Evolutionary conservation across 2,329 filamentous ascomycete species (phyloP).

Genomic region (Microcyclospora tardicrescens): DNA sequence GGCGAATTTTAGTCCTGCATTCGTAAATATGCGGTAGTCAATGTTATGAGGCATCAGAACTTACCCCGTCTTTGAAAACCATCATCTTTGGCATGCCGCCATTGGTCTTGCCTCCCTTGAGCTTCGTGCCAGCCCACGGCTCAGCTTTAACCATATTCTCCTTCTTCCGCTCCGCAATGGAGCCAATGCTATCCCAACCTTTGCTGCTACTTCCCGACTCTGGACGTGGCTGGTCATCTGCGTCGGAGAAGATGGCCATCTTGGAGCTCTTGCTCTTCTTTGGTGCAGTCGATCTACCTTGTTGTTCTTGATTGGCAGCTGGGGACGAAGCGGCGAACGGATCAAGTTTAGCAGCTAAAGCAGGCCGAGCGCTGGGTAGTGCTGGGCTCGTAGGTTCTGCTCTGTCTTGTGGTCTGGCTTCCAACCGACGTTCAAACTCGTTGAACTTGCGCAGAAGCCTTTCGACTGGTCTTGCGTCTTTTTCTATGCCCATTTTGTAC

Average conservation of each 20-base stretch:
- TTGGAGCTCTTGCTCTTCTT: conserved; percentile 64
- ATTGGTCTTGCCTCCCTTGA: conserved; percentile 78
- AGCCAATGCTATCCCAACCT: conserved; percentile 88
- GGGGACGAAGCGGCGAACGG: conserved; percentile 53
- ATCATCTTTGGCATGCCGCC: conserved; percentile 66
- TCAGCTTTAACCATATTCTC: conserved; percentile 79
- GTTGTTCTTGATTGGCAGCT: conserved; percentile 53
- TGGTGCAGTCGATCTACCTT: conserved; percentile 30
- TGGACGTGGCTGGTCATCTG: conserved; percentile 40
- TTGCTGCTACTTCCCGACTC: conserved; percentile 43
- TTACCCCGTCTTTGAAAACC: conserved; percentile 93
- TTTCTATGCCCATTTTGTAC: conserved; percentile 78
- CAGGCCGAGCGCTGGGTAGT: conserved; percentile 68
- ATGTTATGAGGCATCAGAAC: conserved; percentile 27
- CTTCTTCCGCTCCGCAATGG: conserved; percentile 78
- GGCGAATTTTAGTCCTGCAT: conserved; percentile 80
- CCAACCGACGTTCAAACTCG: conserved; percentile 73
- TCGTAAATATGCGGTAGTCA: conserved; percentile 57
- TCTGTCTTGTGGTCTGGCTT: conserved; percentile 48
- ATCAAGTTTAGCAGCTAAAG: conserved; percentile 72
- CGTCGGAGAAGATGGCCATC: conserved; percentile 80
- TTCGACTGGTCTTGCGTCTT: conserved; percentile 69
- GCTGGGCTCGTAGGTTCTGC: conserved; percentile 72
- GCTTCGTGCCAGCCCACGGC: conserved; percentile 82
- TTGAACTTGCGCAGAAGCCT: conserved; percentile 77